Evolutionary conservation across 164 flowering plant species (phyloP), one percentile per base, ranked within the genome.

Genomic region (Magnolia changhungtana): DNA sequence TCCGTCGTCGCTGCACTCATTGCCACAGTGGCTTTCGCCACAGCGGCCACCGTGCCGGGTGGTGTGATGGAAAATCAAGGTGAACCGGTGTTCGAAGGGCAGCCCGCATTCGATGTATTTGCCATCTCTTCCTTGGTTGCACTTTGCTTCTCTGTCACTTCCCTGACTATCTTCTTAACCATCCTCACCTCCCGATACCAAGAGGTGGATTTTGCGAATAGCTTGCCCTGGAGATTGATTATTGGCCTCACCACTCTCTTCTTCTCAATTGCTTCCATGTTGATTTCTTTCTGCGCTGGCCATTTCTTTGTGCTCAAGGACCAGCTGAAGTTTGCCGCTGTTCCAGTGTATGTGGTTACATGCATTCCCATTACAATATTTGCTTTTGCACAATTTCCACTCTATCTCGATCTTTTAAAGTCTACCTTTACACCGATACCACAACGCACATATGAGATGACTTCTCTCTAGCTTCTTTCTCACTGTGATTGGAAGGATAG

Each of bases 221-320:
- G 23, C n/a, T 71, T 77, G 50, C 80, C 83, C 7, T 6, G 19
- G 21, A 73, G 63, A 55, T 67, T 80, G 6, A 19, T 80, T 13
- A 7, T 74, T 24, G 83, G 80, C 27, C 78, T 80, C 18, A 76
- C 79, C 24, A 66, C 81, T 7, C 78, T 83, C 27, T 78, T 83
- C 59, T n/a, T 80, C 13, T 80, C 83, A 7, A 76, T 83, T 20
- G 78, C 76, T 68, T 20, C 79, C 13, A 78, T 83, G 78, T 59
- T 83, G 73, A 63, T 80, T 7, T 78, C 83, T 7, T 83, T 78
- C 78, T 78, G 79, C n/a, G 75, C 79, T 19, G 83, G 81, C 21
- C 78, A 78, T 52, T 78, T 70, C 74, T 76, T 80, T 63, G 71
- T 80, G 16, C 78, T 83, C 4, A 59, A 65, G 21, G 78, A 80